Base-by-base conservation (phyloP, 2,329 filamentous ascomycete species). In the Cladorrhinum sp. region DNA sequence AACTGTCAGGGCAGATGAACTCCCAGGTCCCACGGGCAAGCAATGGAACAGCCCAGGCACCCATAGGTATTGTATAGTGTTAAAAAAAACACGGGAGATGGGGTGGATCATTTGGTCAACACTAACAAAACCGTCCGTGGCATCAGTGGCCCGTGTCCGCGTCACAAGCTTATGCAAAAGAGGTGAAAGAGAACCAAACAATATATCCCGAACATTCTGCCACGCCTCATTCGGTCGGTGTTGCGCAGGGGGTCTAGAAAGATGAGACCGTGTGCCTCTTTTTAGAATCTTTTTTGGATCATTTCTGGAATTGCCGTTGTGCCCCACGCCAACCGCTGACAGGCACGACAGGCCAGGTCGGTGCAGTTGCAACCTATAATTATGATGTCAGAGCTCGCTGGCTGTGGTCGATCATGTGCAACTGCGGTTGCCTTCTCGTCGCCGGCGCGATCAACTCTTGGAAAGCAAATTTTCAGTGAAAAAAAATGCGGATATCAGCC, bases 261-360 rank as follows among this genome's bases (percentile, higher is more conserved):
- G 54, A 33, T 57, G 54, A 57, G 54, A 57, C 54, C 42, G 21
- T 57, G 54, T 57, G 54, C 39, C 39, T 57, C 54, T 49, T 49
- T 36, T 18, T 36, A 20, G 26, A 24, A 46, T n/a, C 39, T 18
- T 30, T 48, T 18, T 46, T 46, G 42, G 42, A 46, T 49, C 42
- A 49, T 57, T 57, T 57, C 26, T 10, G 46, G 54, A 18, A 21
- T 49, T 49, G 54, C 54, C 39, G 54, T 30, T 57, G 39, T 16
- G n/a, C 21, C 54, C 39, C 54, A 48, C 39, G 54, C 54, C 54
- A 39, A 42, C 33, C 54, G 16, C 23, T 46, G 54, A 57, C 42
- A 39, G 24, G 12, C 33, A n/a, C n/a, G n/a, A n/a, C n/a, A n/a
- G n/a, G n/a, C n/a, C n/a, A n/a, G n/a, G n/a, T n/a, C n/a, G 5